A percentile compares a stretch with the other conserved stretches of the same genome.
These are phyloP conservation scores for Umbelopsis vinacea DNA, from an alignment of 192 early-diverging fungal species.

Conservation along the genomic window DNA sequence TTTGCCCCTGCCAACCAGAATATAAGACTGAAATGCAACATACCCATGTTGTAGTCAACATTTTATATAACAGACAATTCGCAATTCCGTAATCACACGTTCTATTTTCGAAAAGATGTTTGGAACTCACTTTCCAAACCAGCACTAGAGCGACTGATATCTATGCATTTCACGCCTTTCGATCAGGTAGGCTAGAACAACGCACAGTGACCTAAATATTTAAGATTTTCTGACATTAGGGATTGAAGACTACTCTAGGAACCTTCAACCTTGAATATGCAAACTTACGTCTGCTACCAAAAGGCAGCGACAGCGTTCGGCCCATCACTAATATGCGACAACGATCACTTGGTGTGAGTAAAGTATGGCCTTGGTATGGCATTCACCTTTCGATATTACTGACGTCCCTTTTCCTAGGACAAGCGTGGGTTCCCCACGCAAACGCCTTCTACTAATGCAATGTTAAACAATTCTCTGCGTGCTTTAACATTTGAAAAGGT, in stretches of 20 bases:
- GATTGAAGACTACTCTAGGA: not conserved
- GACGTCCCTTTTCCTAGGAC: not conserved
- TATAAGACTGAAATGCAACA: not conserved
- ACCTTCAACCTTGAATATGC: slow-evolving; percentile 51
- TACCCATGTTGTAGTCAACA: slow-evolving; percentile 44
- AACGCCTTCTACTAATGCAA: slow-evolving; percentile 48
- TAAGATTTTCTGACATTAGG: not conserved
- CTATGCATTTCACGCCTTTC: not conserved
- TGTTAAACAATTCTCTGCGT: slow-evolving; percentile 58
- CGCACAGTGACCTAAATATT: slow-evolving; percentile 32
- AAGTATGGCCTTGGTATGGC: not conserved
- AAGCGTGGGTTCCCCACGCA: not conserved
- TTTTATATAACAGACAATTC: slow-evolving; percentile 87
- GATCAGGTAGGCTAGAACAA: not conserved
- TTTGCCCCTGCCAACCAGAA: not conserved
- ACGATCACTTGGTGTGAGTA: slow-evolving; percentile 26
- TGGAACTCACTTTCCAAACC: slow-evolving; percentile 64
- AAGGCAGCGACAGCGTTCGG: slow-evolving; percentile 67
- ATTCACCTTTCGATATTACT: not conserved
- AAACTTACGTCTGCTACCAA: slow-evolving; percentile 83
- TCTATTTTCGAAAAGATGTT: slow-evolving; percentile 79
- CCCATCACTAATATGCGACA: slow-evolving; percentile 76
- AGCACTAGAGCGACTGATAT: slow-evolving; percentile 46
- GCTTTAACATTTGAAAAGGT: slow-evolving; percentile 60
- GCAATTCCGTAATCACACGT: slow-evolving; percentile 61